Base-by-base conservation (phyloP, 352 stramenopile species). In the Pythium brassicae region DNA sequence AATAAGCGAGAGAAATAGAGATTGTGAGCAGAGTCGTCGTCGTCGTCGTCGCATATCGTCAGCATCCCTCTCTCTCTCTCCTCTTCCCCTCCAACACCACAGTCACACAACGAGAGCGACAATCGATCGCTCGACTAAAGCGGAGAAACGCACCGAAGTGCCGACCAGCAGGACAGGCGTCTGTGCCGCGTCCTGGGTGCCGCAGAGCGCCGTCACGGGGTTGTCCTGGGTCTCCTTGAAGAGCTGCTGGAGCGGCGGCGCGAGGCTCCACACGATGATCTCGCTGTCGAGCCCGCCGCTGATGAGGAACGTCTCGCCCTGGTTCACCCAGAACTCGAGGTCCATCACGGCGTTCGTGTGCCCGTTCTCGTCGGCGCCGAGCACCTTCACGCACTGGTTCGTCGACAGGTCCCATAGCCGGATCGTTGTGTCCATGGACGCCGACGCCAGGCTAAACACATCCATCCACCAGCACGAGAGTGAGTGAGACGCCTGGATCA, bases 321-420 rank as follows among this genome's bases (percentile, higher is more conserved):
- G 69, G 65, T 91, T 94, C 40, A 92, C 80, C 85, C 83, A 94
- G 51, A 94, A 86, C 54, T 94, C 84, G 23, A 94, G 63, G 65
- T 94, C 85, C 79, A 90, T 92, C 37, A 94, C 83, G 7, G 83
- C 71, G 17, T 94, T 84, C 34, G 76, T 88, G 68, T 94, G 85
- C 19, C 82, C 78, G 63, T 75, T 75, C 52, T 92, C 73, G 26
- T 88, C 80, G 5, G 55, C 53, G 12, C 76, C 77, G 0, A 94
- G 71, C 57, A 91, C 72, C 51, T 89, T 92, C 39, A 90, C 78
- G 53, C 85, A 94, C 59, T 87, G 80, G 59, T 86, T 89, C 20
- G 85, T 91, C 10, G 80, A 69, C 52, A 94, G 58, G 58, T 94
- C 85, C 85, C 85, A 94, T 50, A 94, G 68, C 5, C 85, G 80